Evolutionary conservation across 2,329 filamentous ascomycete genomes (phyloP), one percentile per base, ranked within the genome.

Genomic region (Pseudopithomyces chartarum): DNA sequence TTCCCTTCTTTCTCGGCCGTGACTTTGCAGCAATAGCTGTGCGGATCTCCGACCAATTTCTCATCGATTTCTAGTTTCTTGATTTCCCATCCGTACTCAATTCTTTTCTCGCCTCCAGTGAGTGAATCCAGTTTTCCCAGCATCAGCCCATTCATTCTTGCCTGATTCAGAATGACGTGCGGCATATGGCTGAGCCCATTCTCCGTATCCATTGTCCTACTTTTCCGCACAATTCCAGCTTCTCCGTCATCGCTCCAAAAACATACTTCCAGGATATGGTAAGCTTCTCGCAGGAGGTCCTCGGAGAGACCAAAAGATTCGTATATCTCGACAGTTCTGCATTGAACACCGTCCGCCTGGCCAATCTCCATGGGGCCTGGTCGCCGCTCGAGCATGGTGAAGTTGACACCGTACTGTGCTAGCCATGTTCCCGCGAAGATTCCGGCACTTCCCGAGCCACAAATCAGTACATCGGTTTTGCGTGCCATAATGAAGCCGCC

Each of bases 101-200:
- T 80, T 22, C 78, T 73, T 52, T 79, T 71, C 56, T 36, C 58
- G 5, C 32, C 59, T 23, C 74, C 73, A 50, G 73, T 74, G 8
- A 73, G 70, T 52, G 72, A 70, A 40, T 77, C 68, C 76, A 87
- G 82, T 59, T 80, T 79, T 2, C 78, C 75, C 33, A 87, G 78
- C 67, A 90, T 75, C 17, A 88, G 2, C 77, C 47, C 78, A 65
- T 92, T 89, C 63, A 91, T 85, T 2, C 87, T 82, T 13, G 88
- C 89, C 73, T 92, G 89, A 64, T 90, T 89, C 44, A 92, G 68
- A 10, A 90, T 86, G 2, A 87, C 83, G 73, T 91, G 85, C 49
- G 87, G 86, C 61, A 88, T 87, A 38, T 84, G 82, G 49, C 83
- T 87, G 46, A 89, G 76, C 0, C 85, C 86, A 0, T 81, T 81